A percentile compares a stretch with the other conserved stretches of the same genome.
Conservation (phyloP, 495 filamentous ascomycete species). For the Trichoderma asperelloides region DNA sequence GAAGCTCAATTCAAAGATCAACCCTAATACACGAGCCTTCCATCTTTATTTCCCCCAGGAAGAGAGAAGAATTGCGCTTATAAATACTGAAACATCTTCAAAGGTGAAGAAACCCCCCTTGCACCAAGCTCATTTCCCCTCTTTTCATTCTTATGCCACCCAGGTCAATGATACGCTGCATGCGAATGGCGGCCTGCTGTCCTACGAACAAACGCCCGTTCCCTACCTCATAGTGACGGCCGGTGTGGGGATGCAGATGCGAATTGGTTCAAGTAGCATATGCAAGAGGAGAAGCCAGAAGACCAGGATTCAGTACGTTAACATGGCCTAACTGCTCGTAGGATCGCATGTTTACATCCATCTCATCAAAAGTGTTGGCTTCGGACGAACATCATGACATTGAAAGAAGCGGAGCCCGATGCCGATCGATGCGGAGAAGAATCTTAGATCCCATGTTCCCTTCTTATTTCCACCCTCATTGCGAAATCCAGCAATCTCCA, state of each 20-base stretch:
- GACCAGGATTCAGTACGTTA: not conserved
- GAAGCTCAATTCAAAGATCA: not conserved
- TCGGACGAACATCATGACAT: not conserved
- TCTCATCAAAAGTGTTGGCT: not conserved
- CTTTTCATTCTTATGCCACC: not conserved
- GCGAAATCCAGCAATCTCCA: not conserved
- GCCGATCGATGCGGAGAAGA: conserved; percentile 18
- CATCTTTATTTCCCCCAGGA: not conserved
- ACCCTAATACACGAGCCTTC: not conserved
- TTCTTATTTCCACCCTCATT: not conserved
- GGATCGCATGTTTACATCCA: not conserved
- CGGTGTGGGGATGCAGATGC: not conserved
- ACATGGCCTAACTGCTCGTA: not conserved
- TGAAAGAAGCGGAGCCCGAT: conserved; percentile 4
- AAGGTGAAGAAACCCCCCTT: not conserved
- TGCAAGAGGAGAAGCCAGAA: not conserved
- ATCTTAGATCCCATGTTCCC: not conserved
- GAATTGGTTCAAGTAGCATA: not conserved
- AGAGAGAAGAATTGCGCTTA: not conserved
- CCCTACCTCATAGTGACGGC: not conserved
- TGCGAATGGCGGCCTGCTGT: not conserved
- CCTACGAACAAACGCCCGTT: not conserved
- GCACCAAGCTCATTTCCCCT: not conserved
- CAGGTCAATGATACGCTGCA: not conserved
- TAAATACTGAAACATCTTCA: not conserved